These are phyloP conservation scores for Russula olivacea DNA, from an alignment of 768 basidiomycete species.

Conservation along the genomic window DNA sequence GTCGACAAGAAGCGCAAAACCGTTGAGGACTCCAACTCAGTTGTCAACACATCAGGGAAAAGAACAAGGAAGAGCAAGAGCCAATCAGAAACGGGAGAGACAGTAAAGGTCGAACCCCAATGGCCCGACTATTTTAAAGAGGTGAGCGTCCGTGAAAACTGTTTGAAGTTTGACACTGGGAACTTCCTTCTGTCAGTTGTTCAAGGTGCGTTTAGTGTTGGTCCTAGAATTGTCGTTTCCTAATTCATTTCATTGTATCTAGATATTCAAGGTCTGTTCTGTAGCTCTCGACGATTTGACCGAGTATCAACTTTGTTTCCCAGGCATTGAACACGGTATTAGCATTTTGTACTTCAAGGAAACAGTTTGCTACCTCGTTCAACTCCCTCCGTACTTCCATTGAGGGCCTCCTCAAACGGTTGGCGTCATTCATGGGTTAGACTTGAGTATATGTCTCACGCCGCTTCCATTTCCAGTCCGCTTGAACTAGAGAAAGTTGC, in stretches of 20 bases:
- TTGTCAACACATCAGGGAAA: neutral
- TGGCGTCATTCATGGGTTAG: conserved; percentile 22
- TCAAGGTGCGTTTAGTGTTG: conserved; percentile 6
- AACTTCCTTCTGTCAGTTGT: conserved; percentile 9
- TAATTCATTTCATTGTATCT: neutral
- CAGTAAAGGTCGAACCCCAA: conserved; percentile 18
- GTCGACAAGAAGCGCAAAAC: conserved; percentile 3
- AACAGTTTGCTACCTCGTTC: conserved; percentile 77
- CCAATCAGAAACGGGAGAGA: neutral
- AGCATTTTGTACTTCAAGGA: conserved; percentile 78
- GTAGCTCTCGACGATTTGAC: neutral
- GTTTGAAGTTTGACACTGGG: neutral
- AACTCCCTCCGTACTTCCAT: conserved; percentile 70
- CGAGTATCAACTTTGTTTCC: neutral
- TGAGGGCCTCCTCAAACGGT: conserved; percentile 74
- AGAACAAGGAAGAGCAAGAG: neutral
- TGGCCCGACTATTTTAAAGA: conserved; percentile 66
- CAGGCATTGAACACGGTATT: conserved; percentile 87
- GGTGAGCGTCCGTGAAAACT: conserved; percentile 32
- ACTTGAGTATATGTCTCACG: conserved; percentile 6
- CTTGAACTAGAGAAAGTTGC: conserved; percentile 73
- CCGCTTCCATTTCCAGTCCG: conserved; percentile 43
- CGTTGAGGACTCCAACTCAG: neutral
- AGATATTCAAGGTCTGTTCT: conserved; percentile 21
- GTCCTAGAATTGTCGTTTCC: neutral